Evolutionary conservation across 331 rosid genomes (phyloP), one percentile per base, ranked within the genome.

Genomic region (Dryas integrifolia): DNA sequence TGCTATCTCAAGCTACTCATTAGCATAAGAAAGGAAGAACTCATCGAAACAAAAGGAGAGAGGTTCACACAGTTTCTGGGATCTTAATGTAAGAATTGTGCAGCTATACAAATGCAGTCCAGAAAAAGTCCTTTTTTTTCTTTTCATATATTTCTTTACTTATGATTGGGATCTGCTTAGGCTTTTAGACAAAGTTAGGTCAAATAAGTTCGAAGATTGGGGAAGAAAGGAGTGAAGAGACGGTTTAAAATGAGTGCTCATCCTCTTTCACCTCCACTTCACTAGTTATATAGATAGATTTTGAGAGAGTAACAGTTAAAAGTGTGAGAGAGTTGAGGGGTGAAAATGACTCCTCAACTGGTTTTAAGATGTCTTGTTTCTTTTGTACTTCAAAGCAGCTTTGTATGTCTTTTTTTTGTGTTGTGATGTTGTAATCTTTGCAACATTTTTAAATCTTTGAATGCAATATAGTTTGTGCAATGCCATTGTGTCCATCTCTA

Each of bases 211-310:
- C 77, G 82, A 82, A 81, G 84, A 70, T 81, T 71, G 81, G 96
- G 80, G 86, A 70, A 74, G 98, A 95, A 92, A 84, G 96, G 96
- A 81, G 98, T 61, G 98, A 95, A 80, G 98, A 87, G 98, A 89
- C 92, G 76, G 77, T 18, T 86, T 78, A 79, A 80, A 87, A 74
- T 52, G 74, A 70, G 96, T 86, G 98, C 96, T 95, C 98, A 87
- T 95, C 98, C 97, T 92, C 96, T 84, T 88, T 95, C 97, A 76
- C 81, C 92, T 82, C 96, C 84, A 77, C 84, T 87, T 85, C 81
- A 83, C 82, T 84, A 65, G 38, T 85, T 83, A 83, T 84, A 87
- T 69, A 89, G 85, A 80, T 82, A 72, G 77, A 82, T 89, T 62
- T 72, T 83, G 76, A 69, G 87, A 80, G 51, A 51, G 53, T 15